Evolutionary conservation across 305 asterid species (phyloP).

Genomic region (Fraxinus nigra): DNA sequence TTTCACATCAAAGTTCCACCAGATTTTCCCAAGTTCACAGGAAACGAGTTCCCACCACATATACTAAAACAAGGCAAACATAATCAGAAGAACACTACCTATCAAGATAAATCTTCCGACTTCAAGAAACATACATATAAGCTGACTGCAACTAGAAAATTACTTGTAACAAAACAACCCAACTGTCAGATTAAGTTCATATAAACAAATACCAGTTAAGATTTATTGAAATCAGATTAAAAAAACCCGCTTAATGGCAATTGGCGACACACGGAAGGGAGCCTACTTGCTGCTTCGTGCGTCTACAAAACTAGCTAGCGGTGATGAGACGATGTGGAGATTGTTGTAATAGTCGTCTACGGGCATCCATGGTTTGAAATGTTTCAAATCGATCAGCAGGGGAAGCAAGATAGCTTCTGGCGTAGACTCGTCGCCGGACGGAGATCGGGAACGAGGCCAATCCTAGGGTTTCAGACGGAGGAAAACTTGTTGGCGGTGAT

Average conservation of each 20-base stretch:
- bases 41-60: slow-evolving; percentile 16
- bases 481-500: too few species aligned
- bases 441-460: too few species aligned
- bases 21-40: neutral
- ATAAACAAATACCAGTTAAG: slow-evolving; percentile 24
- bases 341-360: too few species aligned
- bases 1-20: slow-evolving; percentile 6
- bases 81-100: slow-evolving; percentile 20
- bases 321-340: too few species aligned
- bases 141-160: slow-evolving; percentile 3
- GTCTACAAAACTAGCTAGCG: too few species aligned
- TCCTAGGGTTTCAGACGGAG: too few species aligned
- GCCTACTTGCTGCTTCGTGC: too few species aligned
- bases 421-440: too few species aligned
- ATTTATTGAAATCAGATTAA: slow-evolving; percentile 43
- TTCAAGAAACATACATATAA: slow-evolving; percentile 18
- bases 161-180: neutral
- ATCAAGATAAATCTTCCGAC: neutral
- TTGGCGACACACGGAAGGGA: slow-evolving; percentile 22
- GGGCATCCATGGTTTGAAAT: too few species aligned
- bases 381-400: too few species aligned
- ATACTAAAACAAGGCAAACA: slow-evolving; percentile 22
- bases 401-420: too few species aligned
- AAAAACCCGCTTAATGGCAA: slow-evolving; percentile 52
- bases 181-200: neutral